Conservation (phyloP, 495 filamentous ascomycete genomes). For the Xanthoparmelia taractica region DNA sequence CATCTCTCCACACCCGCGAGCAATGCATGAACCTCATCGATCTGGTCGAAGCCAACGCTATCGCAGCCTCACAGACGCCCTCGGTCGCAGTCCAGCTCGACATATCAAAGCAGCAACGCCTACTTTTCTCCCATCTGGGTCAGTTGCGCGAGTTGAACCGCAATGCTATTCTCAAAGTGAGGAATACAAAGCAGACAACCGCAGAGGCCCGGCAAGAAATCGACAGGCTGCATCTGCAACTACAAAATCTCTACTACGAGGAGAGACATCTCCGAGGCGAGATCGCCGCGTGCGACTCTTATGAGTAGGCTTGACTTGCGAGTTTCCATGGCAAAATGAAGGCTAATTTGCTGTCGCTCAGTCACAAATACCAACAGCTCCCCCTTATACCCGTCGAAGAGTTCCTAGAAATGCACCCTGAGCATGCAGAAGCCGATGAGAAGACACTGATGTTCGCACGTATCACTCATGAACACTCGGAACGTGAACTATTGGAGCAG, state of each 20-base stretch:
- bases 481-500: conserved; percentile 80
- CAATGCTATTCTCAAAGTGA: conserved; percentile 66
- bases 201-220: conserved; percentile 84
- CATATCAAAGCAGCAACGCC: conserved; percentile 69
- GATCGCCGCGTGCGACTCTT: conserved; percentile 82
- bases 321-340: not conserved
- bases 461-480: conserved; percentile 81
- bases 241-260: conserved; percentile 96
- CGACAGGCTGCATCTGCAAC: conserved; percentile 79
- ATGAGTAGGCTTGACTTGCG: conserved; percentile 56
- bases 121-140: conserved; percentile 68
- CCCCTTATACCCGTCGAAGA: conserved; percentile 77
- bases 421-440: conserved; percentile 60
- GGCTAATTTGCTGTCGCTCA: conserved; percentile 31
- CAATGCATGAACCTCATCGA: conserved; percentile 69
- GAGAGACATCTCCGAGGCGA: conserved; percentile 84
- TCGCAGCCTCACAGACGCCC: conserved; percentile 32
- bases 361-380: conserved; percentile 79
- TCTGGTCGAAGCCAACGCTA: conserved; percentile 43
- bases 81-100: conserved; percentile 49
- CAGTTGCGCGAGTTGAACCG: conserved; percentile 79
- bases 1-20: conserved; percentile 59
- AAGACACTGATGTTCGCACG: conserved; percentile 82
- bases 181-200: conserved; percentile 79
- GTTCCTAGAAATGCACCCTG: conserved; percentile 71